Conservation (phyloP, 805 yeast species). For the Saccharomycopsis sp. region DNA sequence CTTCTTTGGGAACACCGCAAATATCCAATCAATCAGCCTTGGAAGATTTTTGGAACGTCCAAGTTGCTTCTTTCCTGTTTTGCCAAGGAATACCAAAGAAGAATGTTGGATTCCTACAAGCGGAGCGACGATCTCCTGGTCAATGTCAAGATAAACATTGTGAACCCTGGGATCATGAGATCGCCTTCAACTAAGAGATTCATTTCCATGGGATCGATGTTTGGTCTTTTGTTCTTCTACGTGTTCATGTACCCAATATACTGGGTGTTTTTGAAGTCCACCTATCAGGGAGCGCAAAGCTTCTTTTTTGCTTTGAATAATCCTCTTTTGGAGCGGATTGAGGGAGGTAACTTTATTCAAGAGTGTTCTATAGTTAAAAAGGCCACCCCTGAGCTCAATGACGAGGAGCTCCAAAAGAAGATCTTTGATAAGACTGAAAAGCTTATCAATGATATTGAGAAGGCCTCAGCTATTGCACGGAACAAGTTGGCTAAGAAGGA, state of each 20-base stretch:
- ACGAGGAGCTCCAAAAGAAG: slow-evolving; percentile 50
- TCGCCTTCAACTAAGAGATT: slow-evolving; percentile 79
- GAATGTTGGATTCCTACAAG: slow-evolving; percentile 43
- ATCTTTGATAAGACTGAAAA: slow-evolving; percentile 57
- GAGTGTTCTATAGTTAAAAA: slow-evolving; percentile 55
- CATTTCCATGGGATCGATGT: slow-evolving; percentile 65
- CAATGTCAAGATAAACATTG: slow-evolving; percentile 64
- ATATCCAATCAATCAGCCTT: slow-evolving; percentile 59
- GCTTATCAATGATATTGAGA: slow-evolving; percentile 56
- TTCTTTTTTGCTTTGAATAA: slow-evolving; percentile 60
- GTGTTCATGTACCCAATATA: slow-evolving; percentile 70
- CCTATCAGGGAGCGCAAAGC: slow-evolving; percentile 76
- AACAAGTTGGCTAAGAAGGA: slow-evolving; percentile 30
- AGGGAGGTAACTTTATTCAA: slow-evolving; percentile 65
- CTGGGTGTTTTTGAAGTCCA: slow-evolving; percentile 74
- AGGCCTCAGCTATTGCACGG: slow-evolving; percentile 60
- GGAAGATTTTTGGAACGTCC: slow-evolving; percentile 75
- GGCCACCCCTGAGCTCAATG: slow-evolving; percentile 58
- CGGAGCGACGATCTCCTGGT: slow-evolving; percentile 63
- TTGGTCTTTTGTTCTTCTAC: slow-evolving; percentile 52
- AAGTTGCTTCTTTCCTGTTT: slow-evolving; percentile 71
- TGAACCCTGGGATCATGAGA: slow-evolving; percentile 90
- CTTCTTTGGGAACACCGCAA: slow-evolving; percentile 53
- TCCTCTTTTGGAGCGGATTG: slow-evolving; percentile 57
- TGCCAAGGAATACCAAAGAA: slow-evolving; percentile 71